Conservation (phyloP, 495 filamentous ascomycete genomes). For the Bombardia bombarda region DNA sequence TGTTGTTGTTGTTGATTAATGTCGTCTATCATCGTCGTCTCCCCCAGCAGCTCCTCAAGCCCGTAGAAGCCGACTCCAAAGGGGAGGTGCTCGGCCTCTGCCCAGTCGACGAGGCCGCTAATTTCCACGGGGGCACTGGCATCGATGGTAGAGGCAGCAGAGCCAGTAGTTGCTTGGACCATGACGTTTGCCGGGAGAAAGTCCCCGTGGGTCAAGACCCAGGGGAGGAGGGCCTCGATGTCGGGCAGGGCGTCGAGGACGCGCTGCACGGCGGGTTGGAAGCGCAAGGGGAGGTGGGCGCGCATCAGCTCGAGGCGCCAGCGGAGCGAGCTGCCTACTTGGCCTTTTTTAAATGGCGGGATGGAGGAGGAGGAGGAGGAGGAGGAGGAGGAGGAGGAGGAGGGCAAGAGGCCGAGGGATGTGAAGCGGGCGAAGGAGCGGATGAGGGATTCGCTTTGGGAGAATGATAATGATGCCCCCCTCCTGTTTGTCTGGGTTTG, state of each 20-base stretch:
- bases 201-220: slow-evolving; percentile 52
- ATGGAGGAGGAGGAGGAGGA: neutral
- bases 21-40: slow-evolving; percentile 5
- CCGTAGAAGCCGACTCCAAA: slow-evolving; percentile 50
- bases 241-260: slow-evolving; percentile 23
- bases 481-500: neutral
- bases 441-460: slow-evolving; percentile 20
- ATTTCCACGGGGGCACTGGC: neutral
- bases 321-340: slow-evolving; percentile 26
- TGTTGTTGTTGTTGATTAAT: neutral
- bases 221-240: slow-evolving; percentile 30
- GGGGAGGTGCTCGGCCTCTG: slow-evolving; percentile 49
- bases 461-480: no score
- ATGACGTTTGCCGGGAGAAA: slow-evolving; percentile 47
- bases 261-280: slow-evolving; percentile 19
- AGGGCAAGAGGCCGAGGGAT: slow-evolving; percentile 23
- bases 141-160: no score
- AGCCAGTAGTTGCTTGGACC: neutral
- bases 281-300: slow-evolving; percentile 28
- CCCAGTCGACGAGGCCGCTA: slow-evolving; percentile 51
- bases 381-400: neutral
- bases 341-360: slow-evolving; percentile 9
- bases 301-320: slow-evolving; percentile 31
- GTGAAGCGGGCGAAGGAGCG: slow-evolving; percentile 34
- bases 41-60: slow-evolving; percentile 46